A percentile compares a stretch with the other conserved stretches of the same genome.
phyloP scores from a whole-genome alignment of 805 yeast genomes.

The Pichia californica region DNA sequence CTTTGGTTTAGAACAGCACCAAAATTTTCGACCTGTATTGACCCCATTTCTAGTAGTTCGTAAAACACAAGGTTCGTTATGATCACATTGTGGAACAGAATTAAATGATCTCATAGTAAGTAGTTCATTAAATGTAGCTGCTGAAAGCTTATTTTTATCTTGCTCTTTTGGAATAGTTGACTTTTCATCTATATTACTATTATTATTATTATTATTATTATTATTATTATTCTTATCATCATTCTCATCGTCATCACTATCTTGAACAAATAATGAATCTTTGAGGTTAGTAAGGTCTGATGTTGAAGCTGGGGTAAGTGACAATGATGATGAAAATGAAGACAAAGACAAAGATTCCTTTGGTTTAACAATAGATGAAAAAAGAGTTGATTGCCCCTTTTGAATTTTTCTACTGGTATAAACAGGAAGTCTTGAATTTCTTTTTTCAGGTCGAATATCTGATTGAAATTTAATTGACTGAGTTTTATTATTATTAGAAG shows the following conservation, averaged over 20 bases:
- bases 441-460: too few species aligned
- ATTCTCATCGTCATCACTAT: constrained; percentile 12
- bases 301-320: not conserved
- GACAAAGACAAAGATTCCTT: not conserved
- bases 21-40: constrained; percentile 46
- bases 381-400: constrained; percentile 11
- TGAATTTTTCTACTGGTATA: constrained; percentile 19
- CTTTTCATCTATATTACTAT: not conserved
- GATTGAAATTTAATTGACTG: too few species aligned
- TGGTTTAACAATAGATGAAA: constrained; percentile 1
- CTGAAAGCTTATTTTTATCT: constrained; percentile 14
- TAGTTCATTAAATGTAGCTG: constrained; percentile 18
- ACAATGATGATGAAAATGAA: not conserved
- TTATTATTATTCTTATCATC: not conserved
- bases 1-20: constrained; percentile 45
- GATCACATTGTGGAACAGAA: constrained; percentile 39
- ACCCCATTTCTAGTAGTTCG: constrained; percentile 38
- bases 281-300: too few species aligned
- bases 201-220: not conserved
- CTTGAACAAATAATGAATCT: constrained; percentile 13
- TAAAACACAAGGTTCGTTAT: constrained; percentile 39
- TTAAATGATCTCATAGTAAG: constrained; percentile 12
- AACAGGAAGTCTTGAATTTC: constrained; percentile 2
- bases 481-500: not conserved
- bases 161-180: too few species aligned